Conservation (phyloP, 345 rosid genomes). For the Linum trigynum region DNA sequence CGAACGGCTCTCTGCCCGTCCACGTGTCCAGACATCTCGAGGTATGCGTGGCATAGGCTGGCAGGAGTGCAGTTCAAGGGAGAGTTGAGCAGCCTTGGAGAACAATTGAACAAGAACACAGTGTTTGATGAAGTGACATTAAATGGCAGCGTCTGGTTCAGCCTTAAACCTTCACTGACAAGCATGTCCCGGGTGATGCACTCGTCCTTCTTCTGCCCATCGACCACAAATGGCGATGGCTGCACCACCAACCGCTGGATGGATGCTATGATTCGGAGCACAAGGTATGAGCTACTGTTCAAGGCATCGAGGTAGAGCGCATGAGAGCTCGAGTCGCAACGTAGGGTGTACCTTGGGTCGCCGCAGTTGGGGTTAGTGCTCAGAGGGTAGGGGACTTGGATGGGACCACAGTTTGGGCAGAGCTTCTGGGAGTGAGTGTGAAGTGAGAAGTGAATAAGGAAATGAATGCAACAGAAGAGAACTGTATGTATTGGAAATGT, state of each 20-base stretch:
- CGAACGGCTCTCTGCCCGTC: slow-evolving; percentile 25
- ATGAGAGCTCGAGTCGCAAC: slow-evolving; percentile 26
- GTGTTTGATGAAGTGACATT: slow-evolving; percentile 54
- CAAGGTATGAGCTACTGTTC: slow-evolving; percentile 47
- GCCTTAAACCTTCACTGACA: slow-evolving; percentile 38
- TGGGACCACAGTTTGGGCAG: slow-evolving; percentile 44
- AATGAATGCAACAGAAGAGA: slow-evolving; percentile 5
- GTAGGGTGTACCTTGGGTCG: slow-evolving; percentile 37
- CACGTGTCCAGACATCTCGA: slow-evolving; percentile 37
- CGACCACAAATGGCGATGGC: slow-evolving; percentile 35
- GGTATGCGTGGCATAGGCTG: slow-evolving; percentile 50
- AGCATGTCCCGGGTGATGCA: slow-evolving; percentile 41
- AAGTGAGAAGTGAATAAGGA: slow-evolving; percentile 12
- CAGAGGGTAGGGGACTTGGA: slow-evolving; percentile 44
- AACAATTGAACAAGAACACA: slow-evolving; percentile 48
- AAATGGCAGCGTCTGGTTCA: slow-evolving; percentile 53
- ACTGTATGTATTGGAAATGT: background rate
- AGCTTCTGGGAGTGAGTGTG: slow-evolving; percentile 20
- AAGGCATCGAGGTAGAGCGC: slow-evolving; percentile 42
- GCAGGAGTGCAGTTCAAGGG: slow-evolving; percentile 52
- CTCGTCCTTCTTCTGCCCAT: background rate
- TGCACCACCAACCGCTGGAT: slow-evolving; percentile 39
- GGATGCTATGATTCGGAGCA: slow-evolving; percentile 30
- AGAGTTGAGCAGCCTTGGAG: slow-evolving; percentile 47
- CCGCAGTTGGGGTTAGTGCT: slow-evolving; percentile 51